Evolutionary conservation across 2,329 filamentous ascomycete genomes (phyloP), one percentile per base, ranked within the genome.

Genomic region (Penicillium sp.): DNA sequence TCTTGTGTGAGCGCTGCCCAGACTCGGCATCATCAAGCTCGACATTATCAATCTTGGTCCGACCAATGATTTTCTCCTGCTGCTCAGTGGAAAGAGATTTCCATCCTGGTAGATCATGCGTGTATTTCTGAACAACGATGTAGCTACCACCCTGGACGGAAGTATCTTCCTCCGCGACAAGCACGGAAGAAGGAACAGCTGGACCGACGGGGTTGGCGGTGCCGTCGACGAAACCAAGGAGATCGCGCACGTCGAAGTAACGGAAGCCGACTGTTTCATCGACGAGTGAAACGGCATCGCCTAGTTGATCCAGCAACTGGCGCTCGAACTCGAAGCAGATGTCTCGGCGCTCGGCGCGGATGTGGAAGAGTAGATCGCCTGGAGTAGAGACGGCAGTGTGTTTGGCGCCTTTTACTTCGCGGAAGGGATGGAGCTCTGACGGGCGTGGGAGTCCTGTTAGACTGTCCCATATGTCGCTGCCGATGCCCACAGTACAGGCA

Each of bases 181-280:
- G 62, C 1, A 78, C 70, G 0, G 78, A 65, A 1, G 66, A 66
- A 0, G 66, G 58, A 0, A 80, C 70, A 1, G 66, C 72, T 0
- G 68, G 58, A 0, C 78, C 79, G 0, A 76, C 70, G 0, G 80
- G 80, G 54, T 83, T 83, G 2, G 80, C 80, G 0, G 80, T 83
- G 13, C 80, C 80, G 49, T 83, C 80, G 3, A 83, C 78, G 45
- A 83, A 83, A 0, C 80, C 80, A 0, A 83, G 72, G 0, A 82
- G 72, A 52, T 82, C 80, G 1, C 80, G 77, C 0, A 76, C 72
- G 53, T 83, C 80, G 50, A 82, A 82, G 62, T 82, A 83, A 3
- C 80, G 75, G 62, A 83, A 83, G 0, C 80, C 80, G 0, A 72
- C 66, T 0, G 80, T 82, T 47, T 76, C 75, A 44, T 83, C 80